A percentile compares a stretch with the other conserved stretches of the same genome.
Evolutionary conservation across 495 filamentous ascomycete genomes (phyloP).

Genomic region (Hamigera avellanea): DNA sequence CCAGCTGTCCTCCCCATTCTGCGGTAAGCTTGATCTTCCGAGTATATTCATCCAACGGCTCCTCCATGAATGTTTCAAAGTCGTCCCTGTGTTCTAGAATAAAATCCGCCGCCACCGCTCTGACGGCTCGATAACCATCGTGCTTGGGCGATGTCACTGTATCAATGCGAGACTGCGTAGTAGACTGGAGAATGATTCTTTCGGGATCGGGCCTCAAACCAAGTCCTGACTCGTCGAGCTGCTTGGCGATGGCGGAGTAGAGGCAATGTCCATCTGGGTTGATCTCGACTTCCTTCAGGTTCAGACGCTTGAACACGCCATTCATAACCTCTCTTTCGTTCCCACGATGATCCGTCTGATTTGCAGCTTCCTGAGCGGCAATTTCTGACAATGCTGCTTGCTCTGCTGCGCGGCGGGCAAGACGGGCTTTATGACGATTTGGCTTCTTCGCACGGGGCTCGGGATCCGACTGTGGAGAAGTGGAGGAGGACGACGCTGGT

Average conservation of each 20-base stretch:
- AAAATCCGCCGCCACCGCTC: slow-evolving; percentile 43
- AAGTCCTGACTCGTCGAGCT: slow-evolving; percentile 41
- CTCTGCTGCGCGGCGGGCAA: slow-evolving; percentile 81
- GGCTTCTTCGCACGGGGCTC: slow-evolving; percentile 49
- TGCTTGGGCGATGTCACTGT: slow-evolving; percentile 27
- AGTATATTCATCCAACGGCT: slow-evolving; percentile 63
- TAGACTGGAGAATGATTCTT: slow-evolving; percentile 22
- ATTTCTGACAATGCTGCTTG: slow-evolving; percentile 52
- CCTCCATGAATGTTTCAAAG: slow-evolving; percentile 68
- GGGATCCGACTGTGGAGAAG: slow-evolving; percentile 1
- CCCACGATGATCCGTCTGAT: slow-evolving; percentile 60
- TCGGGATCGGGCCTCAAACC: slow-evolving; percentile 36
- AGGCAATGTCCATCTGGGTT: slow-evolving; percentile 89
- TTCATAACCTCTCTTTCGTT: slow-evolving; percentile 62
- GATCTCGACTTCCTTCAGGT: slow-evolving; percentile 66
- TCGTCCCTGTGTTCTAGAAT: slow-evolving; percentile 47
- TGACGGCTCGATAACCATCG: slow-evolving; percentile 35
- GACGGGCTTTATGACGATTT: slow-evolving; percentile 81
- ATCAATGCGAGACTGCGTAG: slow-evolving; percentile 30
- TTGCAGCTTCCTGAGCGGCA: slow-evolving; percentile 63
- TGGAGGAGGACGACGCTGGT: slow-evolving; percentile 4
- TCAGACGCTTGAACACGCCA: slow-evolving; percentile 44
- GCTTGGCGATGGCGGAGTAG: slow-evolving; percentile 86
- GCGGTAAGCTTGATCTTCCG: slow-evolving; percentile 74
- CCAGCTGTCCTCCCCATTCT: slow-evolving; percentile 93